These are phyloP conservation scores for Candida incommunis DNA, from an alignment of 805 yeast genomes.

Conservation along the genomic window DNA sequence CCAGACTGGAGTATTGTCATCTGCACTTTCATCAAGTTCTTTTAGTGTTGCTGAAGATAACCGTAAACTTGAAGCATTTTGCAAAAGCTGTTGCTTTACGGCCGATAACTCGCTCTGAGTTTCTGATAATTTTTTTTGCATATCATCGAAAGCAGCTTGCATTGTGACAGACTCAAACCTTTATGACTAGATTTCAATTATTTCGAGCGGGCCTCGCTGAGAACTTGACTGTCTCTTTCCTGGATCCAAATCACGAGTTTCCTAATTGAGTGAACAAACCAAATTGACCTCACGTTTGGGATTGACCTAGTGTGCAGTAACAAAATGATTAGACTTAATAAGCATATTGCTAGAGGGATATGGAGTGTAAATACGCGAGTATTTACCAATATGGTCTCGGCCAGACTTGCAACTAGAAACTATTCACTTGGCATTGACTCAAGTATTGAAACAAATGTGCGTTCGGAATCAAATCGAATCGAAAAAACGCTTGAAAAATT, in stretches of 20 bases:
- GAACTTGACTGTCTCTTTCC: not conserved
- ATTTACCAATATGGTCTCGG: too few relatives aligned
- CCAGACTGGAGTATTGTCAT: slow-evolving; percentile 49
- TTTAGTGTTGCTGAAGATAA: slow-evolving; percentile 41
- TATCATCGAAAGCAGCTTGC: slow-evolving; percentile 25
- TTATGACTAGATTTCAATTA: too few relatives aligned
- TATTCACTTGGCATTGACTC: not conserved
- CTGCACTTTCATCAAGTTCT: slow-evolving; percentile 33
- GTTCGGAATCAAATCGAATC: slow-evolving; percentile 7
- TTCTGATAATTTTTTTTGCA: slow-evolving; percentile 49
- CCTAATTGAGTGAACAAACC: too few relatives aligned
- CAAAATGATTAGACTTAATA: too few relatives aligned
- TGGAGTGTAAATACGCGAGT: too few relatives aligned
- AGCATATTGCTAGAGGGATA: too few relatives aligned
- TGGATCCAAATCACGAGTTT: too few relatives aligned
- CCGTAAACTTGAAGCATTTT: slow-evolving; percentile 35
- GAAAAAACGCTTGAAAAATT: slow-evolving; percentile 32
- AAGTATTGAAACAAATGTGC: not conserved
- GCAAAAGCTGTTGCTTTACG: slow-evolving; percentile 37
- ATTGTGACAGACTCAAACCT: too few relatives aligned
- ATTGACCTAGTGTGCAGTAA: too few relatives aligned
- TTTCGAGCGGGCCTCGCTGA: too few relatives aligned
- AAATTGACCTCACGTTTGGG: too few relatives aligned
- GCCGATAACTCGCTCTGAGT: slow-evolving; percentile 45
- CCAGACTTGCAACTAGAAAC: slow-evolving; percentile 15